Conservation (phyloP, 2,329 filamentous ascomycete species). For the Parafenestella ontariensis region DNA sequence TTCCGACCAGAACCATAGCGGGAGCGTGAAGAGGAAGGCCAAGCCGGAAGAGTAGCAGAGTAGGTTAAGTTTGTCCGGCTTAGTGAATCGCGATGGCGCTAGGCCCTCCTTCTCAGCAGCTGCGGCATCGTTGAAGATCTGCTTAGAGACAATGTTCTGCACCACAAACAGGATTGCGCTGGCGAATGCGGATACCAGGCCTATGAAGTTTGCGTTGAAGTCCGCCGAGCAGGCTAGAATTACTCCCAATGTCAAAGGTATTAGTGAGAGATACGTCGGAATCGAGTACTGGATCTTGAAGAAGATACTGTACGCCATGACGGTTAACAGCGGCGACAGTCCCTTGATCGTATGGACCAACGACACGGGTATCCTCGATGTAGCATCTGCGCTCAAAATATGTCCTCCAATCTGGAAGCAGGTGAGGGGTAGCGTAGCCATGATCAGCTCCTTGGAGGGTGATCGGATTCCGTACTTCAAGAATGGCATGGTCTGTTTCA, state of each 20-base stretch:
- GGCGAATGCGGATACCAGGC: conserved; percentile 86
- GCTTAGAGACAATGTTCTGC: conserved; percentile 98
- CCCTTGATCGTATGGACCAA: conserved; percentile 99
- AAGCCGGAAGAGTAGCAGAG: conserved; percentile 96
- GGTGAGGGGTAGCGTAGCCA: conserved; percentile 87
- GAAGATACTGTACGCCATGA: conserved; percentile 87
- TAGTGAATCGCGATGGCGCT: conserved; percentile 67
- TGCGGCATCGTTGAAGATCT: conserved; percentile 93
- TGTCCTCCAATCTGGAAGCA: conserved; percentile 94
- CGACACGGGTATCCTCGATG: conserved; percentile 92
- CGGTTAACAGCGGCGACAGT: conserved; percentile 92
- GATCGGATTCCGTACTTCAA: conserved; percentile 83
- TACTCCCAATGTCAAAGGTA: conserved; percentile 93
- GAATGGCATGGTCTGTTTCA: conserved; percentile 76
- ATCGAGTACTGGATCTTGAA: conserved; percentile 87
- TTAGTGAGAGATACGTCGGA: conserved; percentile 75
- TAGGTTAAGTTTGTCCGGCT: conserved; percentile 95
- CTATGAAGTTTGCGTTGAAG: conserved; percentile 85
- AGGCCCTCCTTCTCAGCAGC: conserved; percentile 77
- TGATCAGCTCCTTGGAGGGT: conserved; percentile 81
- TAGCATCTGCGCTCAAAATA: conserved; percentile 91
- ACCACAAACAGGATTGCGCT: conserved; percentile 96
- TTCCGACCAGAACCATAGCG: conserved; percentile 93
- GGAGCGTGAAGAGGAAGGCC: conserved; percentile 85
- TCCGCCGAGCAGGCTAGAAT: conserved; percentile 95